phyloP scores from a whole-genome alignment of 192 early-diverging fungal species.

The Gaertneriomyces semiglobifer region DNA sequence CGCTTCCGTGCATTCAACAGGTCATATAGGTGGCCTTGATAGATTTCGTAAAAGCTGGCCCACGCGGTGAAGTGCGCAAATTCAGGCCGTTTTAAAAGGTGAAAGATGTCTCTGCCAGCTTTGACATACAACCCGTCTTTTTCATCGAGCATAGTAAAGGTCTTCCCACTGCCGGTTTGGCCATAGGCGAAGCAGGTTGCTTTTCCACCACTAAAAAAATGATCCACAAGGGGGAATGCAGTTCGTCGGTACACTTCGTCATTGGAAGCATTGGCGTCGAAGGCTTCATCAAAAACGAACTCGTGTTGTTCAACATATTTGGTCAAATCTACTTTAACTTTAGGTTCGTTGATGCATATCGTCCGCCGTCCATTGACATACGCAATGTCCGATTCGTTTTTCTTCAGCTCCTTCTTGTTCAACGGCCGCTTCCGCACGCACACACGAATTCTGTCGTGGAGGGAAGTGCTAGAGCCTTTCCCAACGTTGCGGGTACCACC shows the following conservation, averaged over 20 bases:
- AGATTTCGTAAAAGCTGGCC: constrained; percentile 96
- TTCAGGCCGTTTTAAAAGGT: constrained; percentile 62
- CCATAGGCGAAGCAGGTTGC: constrained; percentile 97
- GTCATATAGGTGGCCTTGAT: constrained; percentile 94
- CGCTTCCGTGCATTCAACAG: constrained; percentile 85
- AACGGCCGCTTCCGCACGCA: constrained; percentile 95
- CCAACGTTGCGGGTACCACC: not conserved
- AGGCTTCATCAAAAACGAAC: constrained; percentile 96
- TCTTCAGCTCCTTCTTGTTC: constrained; percentile 78
- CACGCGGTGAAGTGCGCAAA: constrained; percentile 73
- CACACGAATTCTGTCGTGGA: constrained; percentile 82
- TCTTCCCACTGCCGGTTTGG: constrained; percentile 84
- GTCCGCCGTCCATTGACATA: constrained; percentile 60
- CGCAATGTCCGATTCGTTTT: constrained; percentile 84
- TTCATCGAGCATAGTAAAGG: constrained; percentile 92
- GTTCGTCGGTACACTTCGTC: constrained; percentile 85
- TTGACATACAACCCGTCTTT: constrained; percentile 86
- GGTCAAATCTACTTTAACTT: constrained; percentile 93
- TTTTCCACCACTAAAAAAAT: constrained; percentile 92
- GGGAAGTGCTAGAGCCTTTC: not conserved
- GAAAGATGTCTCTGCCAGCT: constrained; percentile 90
- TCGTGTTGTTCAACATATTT: constrained; percentile 91
- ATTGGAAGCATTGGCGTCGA: constrained; percentile 76
- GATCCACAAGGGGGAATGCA: constrained; percentile 89
- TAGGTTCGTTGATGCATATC: constrained; percentile 89